These are phyloP conservation scores for Solanum ahanhuiri DNA, from an alignment of 257 asterid species.

Conservation along the genomic window DNA sequence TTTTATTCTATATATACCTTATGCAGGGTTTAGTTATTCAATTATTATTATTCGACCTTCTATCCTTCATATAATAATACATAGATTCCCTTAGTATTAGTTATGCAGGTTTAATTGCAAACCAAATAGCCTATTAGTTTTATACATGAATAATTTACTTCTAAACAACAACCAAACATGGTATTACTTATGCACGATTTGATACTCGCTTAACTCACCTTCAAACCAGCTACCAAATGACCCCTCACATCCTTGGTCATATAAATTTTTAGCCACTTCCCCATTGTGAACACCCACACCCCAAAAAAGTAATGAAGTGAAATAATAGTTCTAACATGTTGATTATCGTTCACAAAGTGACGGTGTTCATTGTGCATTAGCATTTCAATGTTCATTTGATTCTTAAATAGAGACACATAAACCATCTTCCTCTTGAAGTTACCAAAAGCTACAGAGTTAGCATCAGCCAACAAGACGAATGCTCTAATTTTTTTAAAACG, in stretches of 20 bases:
- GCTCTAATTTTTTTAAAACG: neutral
- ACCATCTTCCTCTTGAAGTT: neutral
- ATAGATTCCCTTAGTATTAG: neutral
- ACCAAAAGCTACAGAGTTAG: neutral
- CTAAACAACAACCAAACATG: neutral
- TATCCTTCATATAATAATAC: neutral
- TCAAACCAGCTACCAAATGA: neutral
- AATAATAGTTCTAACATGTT: neutral
- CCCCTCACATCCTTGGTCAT: neutral
- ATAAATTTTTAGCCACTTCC: neutral
- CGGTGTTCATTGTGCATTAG: neutral
- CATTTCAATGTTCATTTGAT: neutral
- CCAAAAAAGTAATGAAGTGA: neutral
- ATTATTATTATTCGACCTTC: neutral
- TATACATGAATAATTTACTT: neutral
- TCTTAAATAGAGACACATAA: neutral
- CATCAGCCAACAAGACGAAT: neutral
- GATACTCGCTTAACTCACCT: neutral
- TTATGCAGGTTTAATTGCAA: neutral
- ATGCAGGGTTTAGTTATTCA: neutral
- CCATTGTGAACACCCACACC: neutral
- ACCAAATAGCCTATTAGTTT: neutral
- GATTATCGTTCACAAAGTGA: neutral
- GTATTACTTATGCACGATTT: neutral
- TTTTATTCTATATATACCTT: neutral